phyloP scores from a whole-genome alignment of 2,329 filamentous ascomycete species.

The Fusarium subglutinans region DNA sequence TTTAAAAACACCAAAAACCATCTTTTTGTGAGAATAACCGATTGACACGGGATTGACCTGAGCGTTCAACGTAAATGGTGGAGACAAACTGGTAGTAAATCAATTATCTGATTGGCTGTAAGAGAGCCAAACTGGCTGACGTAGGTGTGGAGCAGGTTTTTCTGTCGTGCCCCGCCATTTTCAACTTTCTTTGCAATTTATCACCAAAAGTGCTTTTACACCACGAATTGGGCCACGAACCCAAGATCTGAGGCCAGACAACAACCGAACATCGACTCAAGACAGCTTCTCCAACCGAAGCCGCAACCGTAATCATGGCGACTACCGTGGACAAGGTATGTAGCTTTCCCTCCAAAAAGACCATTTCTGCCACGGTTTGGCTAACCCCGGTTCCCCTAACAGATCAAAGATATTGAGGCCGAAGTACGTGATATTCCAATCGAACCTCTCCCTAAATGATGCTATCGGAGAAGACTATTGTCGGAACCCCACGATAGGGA shows the following conservation, averaged over 20 bases:
- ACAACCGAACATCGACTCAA: slow-evolving; percentile 12
- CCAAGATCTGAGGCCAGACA: slow-evolving; percentile 30
- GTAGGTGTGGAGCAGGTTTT: slow-evolving; percentile 41
- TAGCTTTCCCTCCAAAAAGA: slow-evolving; percentile 17
- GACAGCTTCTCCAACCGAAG: slow-evolving; percentile 11
- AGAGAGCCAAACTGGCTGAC: slow-evolving; percentile 39
- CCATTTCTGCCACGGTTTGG: slow-evolving; percentile 23
- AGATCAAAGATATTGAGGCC: slow-evolving; percentile 97
- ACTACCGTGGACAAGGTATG: slow-evolving; percentile 96
- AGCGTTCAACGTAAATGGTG: neutral
- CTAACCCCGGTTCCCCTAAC: slow-evolving; percentile 49
- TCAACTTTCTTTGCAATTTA: slow-evolving; percentile 36
- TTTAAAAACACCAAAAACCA: slow-evolving; percentile 1
- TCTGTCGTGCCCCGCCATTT: slow-evolving; percentile 51
- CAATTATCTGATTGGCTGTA: slow-evolving; percentile 16
- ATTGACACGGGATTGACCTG: neutral
- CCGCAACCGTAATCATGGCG: slow-evolving; percentile 72
- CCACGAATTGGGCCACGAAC: slow-evolving; percentile 30
- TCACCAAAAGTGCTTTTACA: slow-evolving; percentile 35
- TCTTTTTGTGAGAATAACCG: neutral
- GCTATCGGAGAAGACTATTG: slow-evolving; percentile 7
- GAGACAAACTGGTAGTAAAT: neutral
- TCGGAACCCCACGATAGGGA: slow-evolving; percentile 1
- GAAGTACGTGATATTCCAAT: slow-evolving; percentile 70
- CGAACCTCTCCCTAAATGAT: slow-evolving; percentile 17